These are phyloP conservation scores for Anisogramma anomala DNA, from an alignment of 2,329 filamentous ascomycete species.

Conservation along the genomic window DNA sequence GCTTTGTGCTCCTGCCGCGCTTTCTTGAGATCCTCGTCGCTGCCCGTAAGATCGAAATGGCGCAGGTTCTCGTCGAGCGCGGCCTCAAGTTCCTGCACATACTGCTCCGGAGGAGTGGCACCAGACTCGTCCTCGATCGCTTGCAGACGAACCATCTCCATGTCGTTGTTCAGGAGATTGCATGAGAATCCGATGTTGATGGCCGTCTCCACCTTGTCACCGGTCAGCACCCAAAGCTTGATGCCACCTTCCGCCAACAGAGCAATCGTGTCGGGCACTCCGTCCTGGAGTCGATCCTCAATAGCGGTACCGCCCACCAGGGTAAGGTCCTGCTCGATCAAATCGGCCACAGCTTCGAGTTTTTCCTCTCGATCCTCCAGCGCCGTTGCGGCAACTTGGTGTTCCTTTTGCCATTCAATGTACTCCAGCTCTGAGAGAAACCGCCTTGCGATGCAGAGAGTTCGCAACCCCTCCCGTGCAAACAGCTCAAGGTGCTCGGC, in stretches of 20 bases:
- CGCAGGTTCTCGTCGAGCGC: slow-evolving; percentile 64
- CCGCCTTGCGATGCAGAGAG: slow-evolving; percentile 81
- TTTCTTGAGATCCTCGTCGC: slow-evolving; percentile 68
- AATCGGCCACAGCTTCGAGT: slow-evolving; percentile 76
- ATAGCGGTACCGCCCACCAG: slow-evolving; percentile 92
- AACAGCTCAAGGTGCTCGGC: slow-evolving; percentile 96
- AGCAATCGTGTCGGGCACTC: slow-evolving; percentile 89
- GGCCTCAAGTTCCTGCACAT: slow-evolving; percentile 48
- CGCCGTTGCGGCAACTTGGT: slow-evolving; percentile 76
- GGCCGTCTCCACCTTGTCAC: slow-evolving; percentile 96
- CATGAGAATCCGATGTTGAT: slow-evolving; percentile 99
- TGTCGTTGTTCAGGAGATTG: slow-evolving; percentile 92
- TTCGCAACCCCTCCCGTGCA: slow-evolving; percentile 86
- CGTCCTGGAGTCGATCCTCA: slow-evolving; percentile 91
- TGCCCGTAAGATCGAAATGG: slow-evolving; percentile 68
- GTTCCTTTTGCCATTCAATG: slow-evolving; percentile 68
- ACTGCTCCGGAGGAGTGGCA: slow-evolving; percentile 33
- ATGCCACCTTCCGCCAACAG: slow-evolving; percentile 87
- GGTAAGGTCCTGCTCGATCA: slow-evolving; percentile 80
- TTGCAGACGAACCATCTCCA: slow-evolving; percentile 90
- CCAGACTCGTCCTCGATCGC: slow-evolving; percentile 60
- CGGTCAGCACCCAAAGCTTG: slow-evolving; percentile 96
- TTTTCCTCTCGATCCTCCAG: slow-evolving; percentile 85
- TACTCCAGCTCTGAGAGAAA: slow-evolving; percentile 77
- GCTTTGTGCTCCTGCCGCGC: slow-evolving; percentile 78